Base-by-base conservation (phyloP, 2,329 filamentous ascomycete species). In the Ceratocystiopsis sp. region DNA sequence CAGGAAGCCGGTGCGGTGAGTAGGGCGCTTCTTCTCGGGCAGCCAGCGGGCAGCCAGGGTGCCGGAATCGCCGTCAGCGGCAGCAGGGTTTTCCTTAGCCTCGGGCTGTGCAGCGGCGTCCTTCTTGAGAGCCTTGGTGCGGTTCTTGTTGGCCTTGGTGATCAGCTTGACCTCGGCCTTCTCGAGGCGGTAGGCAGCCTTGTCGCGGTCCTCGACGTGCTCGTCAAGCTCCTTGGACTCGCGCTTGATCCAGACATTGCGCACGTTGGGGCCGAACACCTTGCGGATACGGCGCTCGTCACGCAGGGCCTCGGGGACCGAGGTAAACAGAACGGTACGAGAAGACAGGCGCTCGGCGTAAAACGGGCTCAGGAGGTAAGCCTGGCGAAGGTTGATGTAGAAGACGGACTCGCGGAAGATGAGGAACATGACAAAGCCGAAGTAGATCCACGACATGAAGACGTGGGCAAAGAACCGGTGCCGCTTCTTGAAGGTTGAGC, bases 341-440 rank as follows among this genome's bases (percentile, higher is more conserved):
- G 87, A 89, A 0, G 89, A 96, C 38, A 96, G 76, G 19, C 87
- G 81, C 52, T 78, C 80, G 21, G 85, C 74, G 57, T 94, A 89
- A 42, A 83, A 68, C 1, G 84, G 85, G 11, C 85, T 86, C 45
- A 93, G 69, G 16, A 87, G 74, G 64, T 93, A 96, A 1, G 89
- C 89, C 62, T 96, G 91, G 50, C 89, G 83, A 42, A 98, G 64
- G 54, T 93, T 94, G 65, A 96, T 85, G 61, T 86, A 93, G 71
- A 80, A 96, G 54, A 98, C 80, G 55, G 79, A 78, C 61, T 98
- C 91, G 49, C 91, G 77, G 35, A 85, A 86, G 44, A 98, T 76
- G 52, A 85, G 82, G 61, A 84, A 91, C 59, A 96, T 80, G 50
- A 96, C 70, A 57, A 96, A 96, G 38, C 74, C 75, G 59, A 82